Conservation (phyloP, 116 monocot genomes). For the Zostera marina region DNA sequence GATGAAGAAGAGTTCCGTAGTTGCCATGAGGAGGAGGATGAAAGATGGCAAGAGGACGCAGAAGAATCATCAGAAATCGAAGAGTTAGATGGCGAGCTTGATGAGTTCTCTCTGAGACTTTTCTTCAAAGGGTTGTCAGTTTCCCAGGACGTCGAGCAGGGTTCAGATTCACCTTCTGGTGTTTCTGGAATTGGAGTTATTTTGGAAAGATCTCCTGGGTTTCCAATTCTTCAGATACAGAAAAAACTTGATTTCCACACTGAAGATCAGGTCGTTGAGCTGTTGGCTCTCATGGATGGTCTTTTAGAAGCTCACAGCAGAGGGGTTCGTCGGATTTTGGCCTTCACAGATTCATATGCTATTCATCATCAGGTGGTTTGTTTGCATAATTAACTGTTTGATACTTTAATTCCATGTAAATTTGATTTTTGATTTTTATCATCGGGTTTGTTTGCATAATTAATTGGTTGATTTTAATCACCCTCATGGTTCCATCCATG, state of each 20-base stretch:
- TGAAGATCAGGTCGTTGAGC: conserved; percentile 49
- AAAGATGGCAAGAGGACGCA: conserved; percentile 44
- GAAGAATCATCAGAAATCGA: conserved; percentile 29
- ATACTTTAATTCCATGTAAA: neutral
- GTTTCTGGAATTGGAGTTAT: conserved; percentile 75
- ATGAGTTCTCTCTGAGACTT: conserved; percentile 56
- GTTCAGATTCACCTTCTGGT: conserved; percentile 14
- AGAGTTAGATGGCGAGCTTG: conserved; percentile 24
- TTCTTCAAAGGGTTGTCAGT: conserved; percentile 79
- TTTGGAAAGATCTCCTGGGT: conserved; percentile 40
- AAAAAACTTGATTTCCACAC: conserved; percentile 87
- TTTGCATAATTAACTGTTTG: too few species aligned
- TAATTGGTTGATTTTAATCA: neutral
- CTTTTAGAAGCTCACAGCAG: conserved; percentile 48
- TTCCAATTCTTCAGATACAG: conserved; percentile 52
- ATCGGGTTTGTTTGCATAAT: neutral
- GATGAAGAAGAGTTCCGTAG: conserved; percentile 63
- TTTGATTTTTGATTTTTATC: neutral
- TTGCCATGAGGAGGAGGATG: conserved; percentile 58
- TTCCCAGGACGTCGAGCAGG: conserved; percentile 8
- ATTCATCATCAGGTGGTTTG: conserved; percentile 45
- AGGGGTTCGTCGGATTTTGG: conserved; percentile 35
- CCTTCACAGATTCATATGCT: conserved; percentile 60
- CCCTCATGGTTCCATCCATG: neutral
- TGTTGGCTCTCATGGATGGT: conserved; percentile 85